Base-by-base conservation (phyloP, 148 eudicot species). In the Diospyros lotus region DNA sequence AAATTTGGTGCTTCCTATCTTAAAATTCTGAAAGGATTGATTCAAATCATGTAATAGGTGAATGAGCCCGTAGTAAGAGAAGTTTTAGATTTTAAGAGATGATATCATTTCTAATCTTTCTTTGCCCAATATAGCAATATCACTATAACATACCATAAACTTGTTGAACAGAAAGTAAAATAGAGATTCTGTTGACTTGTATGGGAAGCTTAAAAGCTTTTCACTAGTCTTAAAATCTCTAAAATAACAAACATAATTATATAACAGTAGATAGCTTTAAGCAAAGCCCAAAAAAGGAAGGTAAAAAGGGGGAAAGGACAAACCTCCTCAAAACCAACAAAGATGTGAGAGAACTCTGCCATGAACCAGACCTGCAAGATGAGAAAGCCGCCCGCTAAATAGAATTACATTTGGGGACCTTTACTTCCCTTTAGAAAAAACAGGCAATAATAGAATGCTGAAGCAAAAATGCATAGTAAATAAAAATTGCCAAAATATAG, bases 321-420 rank as follows among this genome's bases (percentile, higher is more conserved):
- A 53, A 91, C 99, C 94, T 94, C 88, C 66, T 88, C 88, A 56
- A 92, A 84, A 73, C 81, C 86, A 59, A 54, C 81, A 81, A 93
- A 92, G 56, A 91, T 77, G 80, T 89, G 90, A 28, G 97, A 89
- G 73, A 85, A 89, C 80, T 88, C 88, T 6, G 90, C 80, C 99
- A 95, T 95, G 85, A 87, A 95, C 99, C 99, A 93, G 45, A 95
- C 83, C 99, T 95, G 94, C 83, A 80, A 60, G 72, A 63, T 54
- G 60, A 76, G 68, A 76, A 68, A 74, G 38, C 59, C 42, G 43
- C 10, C 66, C 18, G 75, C 45, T 18, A 56, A 75, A 50, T 15
- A 14, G 60, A 8, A 11, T 73, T 63, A 70, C 40, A 44, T 42
- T 17, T 11, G 46, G 28, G 67, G 60, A 46, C 28, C 51, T 10